Conservation (phyloP, 2,329 filamentous ascomycete species). For the Ophiostoma australiae region DNA sequence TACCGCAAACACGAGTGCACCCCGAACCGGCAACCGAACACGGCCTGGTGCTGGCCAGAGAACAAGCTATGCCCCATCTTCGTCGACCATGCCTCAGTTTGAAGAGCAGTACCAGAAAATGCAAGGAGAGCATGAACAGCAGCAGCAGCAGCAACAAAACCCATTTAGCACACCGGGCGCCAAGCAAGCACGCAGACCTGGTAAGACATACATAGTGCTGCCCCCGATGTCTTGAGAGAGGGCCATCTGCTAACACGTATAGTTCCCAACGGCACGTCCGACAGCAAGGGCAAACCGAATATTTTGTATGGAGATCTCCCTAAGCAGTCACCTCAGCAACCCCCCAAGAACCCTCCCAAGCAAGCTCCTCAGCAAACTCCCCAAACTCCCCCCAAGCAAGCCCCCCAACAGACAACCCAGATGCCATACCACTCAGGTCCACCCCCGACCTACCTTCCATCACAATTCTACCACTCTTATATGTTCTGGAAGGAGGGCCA, state of each 20-base stretch:
- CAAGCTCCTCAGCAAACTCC: not conserved
- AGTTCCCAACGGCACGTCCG: slow-evolving; percentile 10
- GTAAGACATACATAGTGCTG: not conserved
- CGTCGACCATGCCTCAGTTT: slow-evolving; percentile 25
- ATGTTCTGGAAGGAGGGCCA: not conserved
- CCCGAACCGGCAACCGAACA: slow-evolving; percentile 13
- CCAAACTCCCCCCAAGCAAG: not conserved
- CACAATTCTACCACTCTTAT: not conserved
- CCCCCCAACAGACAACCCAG: not conserved
- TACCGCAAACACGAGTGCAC: slow-evolving; percentile 19
- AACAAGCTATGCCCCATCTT: not conserved
- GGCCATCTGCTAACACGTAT: not conserved
- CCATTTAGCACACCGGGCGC: slow-evolving; percentile 15
- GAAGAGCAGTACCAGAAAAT: slow-evolving; percentile 25
- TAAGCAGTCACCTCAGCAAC: not conserved
- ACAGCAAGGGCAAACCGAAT: slow-evolving; percentile 10
- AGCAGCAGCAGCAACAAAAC: slow-evolving; percentile 21
- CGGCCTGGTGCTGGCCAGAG: slow-evolving; percentile 15
- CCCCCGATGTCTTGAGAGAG: not conserved
- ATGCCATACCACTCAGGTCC: not conserved
- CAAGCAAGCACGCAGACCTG: slow-evolving; percentile 7
- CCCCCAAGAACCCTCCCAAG: not conserved
- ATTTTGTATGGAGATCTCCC: slow-evolving; percentile 24
- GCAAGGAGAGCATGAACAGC: slow-evolving; percentile 19
- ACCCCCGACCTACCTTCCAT: not conserved